Conservation (phyloP, 1,284 basidiomycete species). For the Malassezia globosa region DNA sequence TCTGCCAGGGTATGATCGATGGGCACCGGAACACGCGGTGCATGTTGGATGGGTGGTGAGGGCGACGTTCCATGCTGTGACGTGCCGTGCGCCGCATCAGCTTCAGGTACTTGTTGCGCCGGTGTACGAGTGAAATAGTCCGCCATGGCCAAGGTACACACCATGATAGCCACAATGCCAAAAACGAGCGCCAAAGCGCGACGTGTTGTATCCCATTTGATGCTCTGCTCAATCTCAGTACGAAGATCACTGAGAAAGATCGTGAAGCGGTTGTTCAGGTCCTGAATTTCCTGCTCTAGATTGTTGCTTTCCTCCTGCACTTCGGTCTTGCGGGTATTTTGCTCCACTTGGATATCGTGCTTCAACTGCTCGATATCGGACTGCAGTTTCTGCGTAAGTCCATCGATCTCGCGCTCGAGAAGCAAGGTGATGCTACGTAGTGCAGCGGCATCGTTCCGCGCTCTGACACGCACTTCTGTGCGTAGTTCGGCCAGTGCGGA, state of each 20-base stretch:
- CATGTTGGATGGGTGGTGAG: neutral
- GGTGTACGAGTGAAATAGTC: conserved; percentile 33
- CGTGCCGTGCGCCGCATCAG: conserved; percentile 8
- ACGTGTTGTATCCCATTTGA: conserved; percentile 45
- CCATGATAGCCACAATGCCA: conserved; percentile 42
- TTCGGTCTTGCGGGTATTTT: conserved; percentile 87
- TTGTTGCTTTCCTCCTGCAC: conserved; percentile 75
- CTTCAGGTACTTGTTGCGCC: conserved; percentile 19
- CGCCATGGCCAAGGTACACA: conserved; percentile 38
- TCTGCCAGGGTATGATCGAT: conserved; percentile 4
- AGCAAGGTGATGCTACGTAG: conserved; percentile 64
- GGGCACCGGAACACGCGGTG: neutral
- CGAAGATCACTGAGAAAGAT: conserved; percentile 44
- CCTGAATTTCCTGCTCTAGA: conserved; percentile 80
- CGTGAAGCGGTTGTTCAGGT: conserved; percentile 47
- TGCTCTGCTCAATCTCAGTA: conserved; percentile 46
- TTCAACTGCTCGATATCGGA: conserved; percentile 79
- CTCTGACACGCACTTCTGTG: conserved; percentile 70
- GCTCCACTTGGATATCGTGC: conserved; percentile 92
- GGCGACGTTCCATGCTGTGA: neutral
- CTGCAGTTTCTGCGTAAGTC: conserved; percentile 78
- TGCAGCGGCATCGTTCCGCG: conserved; percentile 71
- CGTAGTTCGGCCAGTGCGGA: conserved; percentile 84
- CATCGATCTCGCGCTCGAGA: conserved; percentile 77
- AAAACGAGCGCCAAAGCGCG: conserved; percentile 42